These are phyloP conservation scores for Pholiota molesta DNA, from an alignment of 768 basidiomycete species.

Conservation along the genomic window DNA sequence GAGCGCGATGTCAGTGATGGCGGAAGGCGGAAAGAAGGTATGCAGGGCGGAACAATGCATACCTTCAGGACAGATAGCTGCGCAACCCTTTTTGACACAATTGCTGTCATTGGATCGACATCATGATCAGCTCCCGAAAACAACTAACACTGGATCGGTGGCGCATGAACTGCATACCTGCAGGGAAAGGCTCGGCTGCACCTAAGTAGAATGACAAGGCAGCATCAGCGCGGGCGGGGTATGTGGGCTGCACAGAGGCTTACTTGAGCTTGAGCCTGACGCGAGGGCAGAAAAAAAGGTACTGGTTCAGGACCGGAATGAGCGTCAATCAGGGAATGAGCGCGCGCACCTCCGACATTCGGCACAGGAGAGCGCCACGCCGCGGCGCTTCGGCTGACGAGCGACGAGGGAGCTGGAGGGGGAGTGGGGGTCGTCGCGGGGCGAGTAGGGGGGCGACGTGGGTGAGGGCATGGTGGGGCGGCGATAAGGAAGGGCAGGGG, in stretches of 20 bases:
- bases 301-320: conserved; percentile 12
- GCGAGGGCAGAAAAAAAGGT: conserved; percentile 15
- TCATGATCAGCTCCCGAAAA: conserved; percentile 18
- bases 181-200: conserved; percentile 71
- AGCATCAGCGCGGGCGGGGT: conserved; percentile 15
- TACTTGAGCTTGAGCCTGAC: conserved; percentile 70
- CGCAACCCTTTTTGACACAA: conserved; percentile 60
- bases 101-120: conserved; percentile 37
- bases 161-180: conserved; percentile 38
- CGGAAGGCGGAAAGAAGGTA: conserved; percentile 13
- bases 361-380: conserved; percentile 62
- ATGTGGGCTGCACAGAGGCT: conserved; percentile 21
- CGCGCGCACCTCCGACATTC: conserved; percentile 64
- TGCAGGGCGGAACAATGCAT: conserved; percentile 16
- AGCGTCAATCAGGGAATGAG: conserved; percentile 4
- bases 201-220: conserved; percentile 34
- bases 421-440: conserved; percentile 23
- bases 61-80: conserved; percentile 72
- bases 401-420: conserved; percentile 33
- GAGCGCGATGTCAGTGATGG: conserved; percentile 16
- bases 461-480: conserved; percentile 28
- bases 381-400: conserved; percentile 50
- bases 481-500: conserved; percentile 16
- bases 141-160: conserved; percentile 2
- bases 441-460: conserved; percentile 26